These are phyloP conservation scores for Vigna reflexopilosa DNA, from an alignment of 306 rosid genomes.

Conservation along the genomic window DNA sequence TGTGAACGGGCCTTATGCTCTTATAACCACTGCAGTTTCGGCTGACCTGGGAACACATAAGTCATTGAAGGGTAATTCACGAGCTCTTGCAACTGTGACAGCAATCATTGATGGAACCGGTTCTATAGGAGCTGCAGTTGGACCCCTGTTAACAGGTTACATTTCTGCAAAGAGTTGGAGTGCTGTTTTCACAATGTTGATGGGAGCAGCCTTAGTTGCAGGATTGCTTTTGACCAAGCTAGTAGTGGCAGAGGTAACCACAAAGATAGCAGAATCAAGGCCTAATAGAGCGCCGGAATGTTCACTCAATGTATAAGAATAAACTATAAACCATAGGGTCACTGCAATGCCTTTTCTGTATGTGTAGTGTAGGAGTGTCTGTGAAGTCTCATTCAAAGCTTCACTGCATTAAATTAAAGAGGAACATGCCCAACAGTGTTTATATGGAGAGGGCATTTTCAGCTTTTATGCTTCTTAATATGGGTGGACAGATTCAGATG, in stretches of 20 bases:
- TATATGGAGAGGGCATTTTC: constrained; percentile 48
- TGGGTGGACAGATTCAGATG: constrained; percentile 36
- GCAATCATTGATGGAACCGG: constrained; percentile 98
- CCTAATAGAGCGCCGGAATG: constrained; percentile 47
- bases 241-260: constrained; percentile 75
- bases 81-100: constrained; percentile 95
- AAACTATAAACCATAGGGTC: neutral
- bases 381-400: constrained; percentile 44
- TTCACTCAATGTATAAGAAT: constrained; percentile 51
- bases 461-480: constrained; percentile 41
- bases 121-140: constrained; percentile 95
- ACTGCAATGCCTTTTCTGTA: neutral
- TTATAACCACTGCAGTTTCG: constrained; percentile 96
- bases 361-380: constrained; percentile 30
- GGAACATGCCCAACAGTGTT: constrained; percentile 25
- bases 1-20: constrained; percentile 97
- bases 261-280: constrained; percentile 77
- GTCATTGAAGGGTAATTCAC: constrained; percentile 80
- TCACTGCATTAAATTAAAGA: constrained; percentile 30
- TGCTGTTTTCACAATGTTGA: constrained; percentile 88
- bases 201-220: constrained; percentile 88
- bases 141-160: constrained; percentile 90
- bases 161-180: constrained; percentile 87
- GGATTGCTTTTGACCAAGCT: constrained; percentile 91
- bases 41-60: constrained; percentile 98